Evolutionary conservation across 768 basidiomycete genomes (phyloP).

Genomic region (Mycena maculata): DNA sequence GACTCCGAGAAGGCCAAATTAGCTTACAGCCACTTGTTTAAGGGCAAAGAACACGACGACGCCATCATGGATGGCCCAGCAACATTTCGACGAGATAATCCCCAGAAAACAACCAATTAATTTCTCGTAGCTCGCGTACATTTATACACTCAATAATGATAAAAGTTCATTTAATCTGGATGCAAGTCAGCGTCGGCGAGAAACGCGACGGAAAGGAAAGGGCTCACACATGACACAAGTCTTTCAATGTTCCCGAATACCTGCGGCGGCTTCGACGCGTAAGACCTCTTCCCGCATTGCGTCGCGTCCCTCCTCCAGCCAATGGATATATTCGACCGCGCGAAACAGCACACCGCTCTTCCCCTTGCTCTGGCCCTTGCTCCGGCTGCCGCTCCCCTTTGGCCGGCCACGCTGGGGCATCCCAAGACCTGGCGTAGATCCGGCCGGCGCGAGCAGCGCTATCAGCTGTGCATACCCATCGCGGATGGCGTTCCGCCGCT

Average conservation of each 20-base stretch:
- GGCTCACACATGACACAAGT: not conserved
- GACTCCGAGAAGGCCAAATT: too few species aligned
- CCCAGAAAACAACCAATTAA: not conserved
- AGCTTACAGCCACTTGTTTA: too few species aligned
- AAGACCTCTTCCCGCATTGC: constrained; percentile 76
- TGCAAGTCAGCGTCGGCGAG: not conserved
- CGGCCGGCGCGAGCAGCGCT: constrained; percentile 82
- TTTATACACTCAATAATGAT: constrained; percentile 9
- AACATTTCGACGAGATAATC: not conserved
- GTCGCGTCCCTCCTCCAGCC: constrained; percentile 86
- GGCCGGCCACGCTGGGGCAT: constrained; percentile 85
- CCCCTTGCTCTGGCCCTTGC: constrained; percentile 79
- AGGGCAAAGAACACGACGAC: too few species aligned
- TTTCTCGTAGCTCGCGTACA: not conserved
- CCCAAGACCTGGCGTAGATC: constrained; percentile 70
- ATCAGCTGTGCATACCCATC: constrained; percentile 91
- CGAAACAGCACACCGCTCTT: constrained; percentile 92
- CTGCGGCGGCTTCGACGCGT: constrained; percentile 74
- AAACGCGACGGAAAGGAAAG: not conserved
- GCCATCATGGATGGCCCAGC: too few species aligned
- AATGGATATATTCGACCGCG: constrained; percentile 86
- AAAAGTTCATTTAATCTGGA: not conserved
- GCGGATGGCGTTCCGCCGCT: constrained; percentile 91
- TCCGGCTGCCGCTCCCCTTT: constrained; percentile 78
- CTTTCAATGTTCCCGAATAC: constrained; percentile 49